Evolutionary conservation across 2,329 filamentous ascomycete genomes (phyloP), one percentile per base, ranked within the genome.

Genomic region (Phialophora expanda): DNA sequence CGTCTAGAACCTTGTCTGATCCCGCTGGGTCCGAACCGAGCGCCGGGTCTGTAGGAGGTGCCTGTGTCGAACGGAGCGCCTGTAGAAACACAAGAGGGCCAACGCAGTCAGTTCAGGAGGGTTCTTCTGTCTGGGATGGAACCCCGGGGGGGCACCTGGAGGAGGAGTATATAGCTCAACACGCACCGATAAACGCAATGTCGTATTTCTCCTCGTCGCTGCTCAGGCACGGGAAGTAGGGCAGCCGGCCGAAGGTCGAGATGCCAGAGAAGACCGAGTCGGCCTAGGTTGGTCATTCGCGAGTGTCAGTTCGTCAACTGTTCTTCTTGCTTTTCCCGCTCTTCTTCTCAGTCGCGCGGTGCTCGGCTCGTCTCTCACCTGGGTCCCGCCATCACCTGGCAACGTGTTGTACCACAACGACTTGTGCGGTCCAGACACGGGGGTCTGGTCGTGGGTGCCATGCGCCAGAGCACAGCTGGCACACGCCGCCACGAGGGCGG

Each of bases 191-290:
- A 77, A 96, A 95, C 1, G 92, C 92, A 77, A 96, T 93, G 70
- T 96, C 92, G 73, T 90, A 96, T 73, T 88, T 86, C 70, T 89
- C 87, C 28, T 87, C 84, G 48, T 87, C 83, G 68, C 85, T 88
- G n/a, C 86, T 82, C 3, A 96, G 82, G 75, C 92, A 96, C 2
- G 90, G 90, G 65, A 85, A 86, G 78, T 96, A 95, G 5, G 89
- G 87, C 50, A 95, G 80, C 58, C 91, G 88, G 11, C 91, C 92
- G 75, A 95, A 95, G 7, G 92, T 96, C 0, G 90, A 90, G 74
- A 96, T 95, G 30, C 92, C 92, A 1, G 90, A 94, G 79, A 95
- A 96, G 65, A 95, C 91, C 0, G 91, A 93, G 76, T 96, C 91
- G 66, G 91, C 91, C 89, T 93, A n/a, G 3, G 14, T 34, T 12